Percentiles rank a stretch among this genome's conserved stretches.
phyloP scores from a whole-genome alignment of 768 basidiomycete species.

The Panaeolus cyanescens region DNA sequence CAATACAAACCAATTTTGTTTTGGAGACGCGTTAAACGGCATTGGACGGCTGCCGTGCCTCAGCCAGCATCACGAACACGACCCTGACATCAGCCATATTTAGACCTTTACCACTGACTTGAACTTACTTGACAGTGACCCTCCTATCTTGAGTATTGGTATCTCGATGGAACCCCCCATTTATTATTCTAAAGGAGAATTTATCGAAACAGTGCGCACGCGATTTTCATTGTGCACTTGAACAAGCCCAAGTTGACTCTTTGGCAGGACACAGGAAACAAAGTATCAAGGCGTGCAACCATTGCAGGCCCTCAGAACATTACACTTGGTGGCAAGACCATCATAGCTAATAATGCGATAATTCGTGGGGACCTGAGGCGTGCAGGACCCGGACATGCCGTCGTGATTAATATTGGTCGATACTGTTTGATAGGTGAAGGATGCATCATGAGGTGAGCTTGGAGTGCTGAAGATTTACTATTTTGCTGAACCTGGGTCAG shows the following conservation, averaged over 20 bases:
- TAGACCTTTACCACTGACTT: no score
- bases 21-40: not conserved
- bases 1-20: not conserved
- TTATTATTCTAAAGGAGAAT: conserved; percentile 81
- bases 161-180: conserved; percentile 69
- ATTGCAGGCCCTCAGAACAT: conserved; percentile 96
- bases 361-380: conserved; percentile 92
- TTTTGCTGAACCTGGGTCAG: conserved; percentile 32
- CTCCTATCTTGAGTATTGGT: no score
- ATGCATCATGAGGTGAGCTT: conserved; percentile 75
- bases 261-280: conserved; percentile 89
- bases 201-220: conserved; percentile 78
- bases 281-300: conserved; percentile 88
- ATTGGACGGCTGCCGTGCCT: not conserved
- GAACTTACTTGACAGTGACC: no score
- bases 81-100: not conserved
- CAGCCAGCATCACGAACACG: not conserved
- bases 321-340: conserved; percentile 95
- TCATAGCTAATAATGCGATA: conserved; percentile 88
- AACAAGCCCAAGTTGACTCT: conserved; percentile 4
- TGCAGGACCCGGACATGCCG: conserved; percentile 89
- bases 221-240: not conserved
- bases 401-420: conserved; percentile 89
- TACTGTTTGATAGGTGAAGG: conserved; percentile 93
- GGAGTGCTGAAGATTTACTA: not conserved